Evolutionary conservation across 257 asterid species (phyloP), one percentile per base, ranked within the genome.

Genomic region (Lycium ferocissimum): DNA sequence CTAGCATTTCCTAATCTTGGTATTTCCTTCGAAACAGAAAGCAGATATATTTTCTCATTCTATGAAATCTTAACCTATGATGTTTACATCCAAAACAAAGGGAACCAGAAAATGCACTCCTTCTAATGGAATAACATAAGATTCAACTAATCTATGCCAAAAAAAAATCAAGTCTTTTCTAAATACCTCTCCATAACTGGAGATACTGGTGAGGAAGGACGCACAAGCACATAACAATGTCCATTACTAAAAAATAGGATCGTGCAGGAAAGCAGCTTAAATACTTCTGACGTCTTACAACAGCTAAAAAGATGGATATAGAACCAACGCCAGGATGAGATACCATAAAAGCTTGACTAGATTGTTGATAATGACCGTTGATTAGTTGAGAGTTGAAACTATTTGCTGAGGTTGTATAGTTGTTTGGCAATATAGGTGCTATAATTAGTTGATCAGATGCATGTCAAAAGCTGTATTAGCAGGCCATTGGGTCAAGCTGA

Each of bases 391-490:
- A 91, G 97, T 93, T 94, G 95, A 92, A 91, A 89, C 95, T 88
- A 90, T 88, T 93, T 93, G 98, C 97, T 94, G 98, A 92, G 87
- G 96, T 92, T 94, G 99, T 94, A 92, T 91, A 89, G 94, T 94
- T 95, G 97, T 93, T 91, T 96, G 95, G 93, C 95, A 93, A 91
- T 89, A 92, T 91, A 93, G 94, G 91, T 90, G 98, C 94, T 90
- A 92, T 85, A 86, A 93, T 95, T 91, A 97, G 98, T 92, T 93
- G 98, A 95, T 93, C 97, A 93, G 92, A 94, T 87, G 98, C 98
- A 90, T 88, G 89, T 92, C 96, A 92, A 93, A 93, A 92, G 98
- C 98, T 93, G 98, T 94, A 94, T 94, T 89, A 95, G 97, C 98
- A 89, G 91, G 90, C 92, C 91, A 88, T 84, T 90, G 89, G 89